Evolutionary conservation across 2,329 filamentous ascomycete genomes (phyloP), one percentile per base, ranked within the genome.

Genomic region (Hysterium pulicare): DNA sequence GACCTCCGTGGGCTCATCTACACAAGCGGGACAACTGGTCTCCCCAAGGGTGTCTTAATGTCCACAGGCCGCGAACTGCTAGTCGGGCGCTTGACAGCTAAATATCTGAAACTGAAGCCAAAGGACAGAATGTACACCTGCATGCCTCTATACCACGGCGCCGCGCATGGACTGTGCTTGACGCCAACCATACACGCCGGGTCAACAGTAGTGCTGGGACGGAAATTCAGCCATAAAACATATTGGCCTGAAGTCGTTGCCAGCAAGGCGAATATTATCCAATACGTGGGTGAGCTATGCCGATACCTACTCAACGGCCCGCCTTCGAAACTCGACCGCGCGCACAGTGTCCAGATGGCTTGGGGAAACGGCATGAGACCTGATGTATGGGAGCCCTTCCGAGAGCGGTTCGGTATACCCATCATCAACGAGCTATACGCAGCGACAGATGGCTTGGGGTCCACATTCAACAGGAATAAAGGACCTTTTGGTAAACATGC

Each of bases 341-440:
- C 50, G 10, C 60, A 68, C 42, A 61, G 57, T 15, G 62, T 64
- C 2, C 35, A 58, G 16, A 45, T 64, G 44, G 64, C 62, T 3
- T 68, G 60, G 61, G 66, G 67, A 10, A 70, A 70, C 38, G 67
- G 67, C n/a, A 66, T 70, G 62, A 47, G 67, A 10, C 63, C 65
- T 10, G 67, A 70, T 45, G 65, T 70, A 0, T 70, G 67, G 65
- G 63, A 67, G 41, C 54, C 51, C 0, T 70, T 70, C 42, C 57
- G 64, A 15, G 49, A 68, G 38, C 56, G 67, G 2, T 70, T 70
- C 45, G 56, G 57, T 11, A 67, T 70, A 30, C 59, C 62, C 4
- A 49, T 61, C 15, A 67, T 70, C 42, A 59, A 66, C 28, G 67
- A 70, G 48, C 48, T 70, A 13, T 70, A 67, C 40, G 65, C 62